These are phyloP conservation scores for Cucurbitaria berberidis DNA, from an alignment of 2,329 filamentous ascomycete species.

Conservation along the genomic window DNA sequence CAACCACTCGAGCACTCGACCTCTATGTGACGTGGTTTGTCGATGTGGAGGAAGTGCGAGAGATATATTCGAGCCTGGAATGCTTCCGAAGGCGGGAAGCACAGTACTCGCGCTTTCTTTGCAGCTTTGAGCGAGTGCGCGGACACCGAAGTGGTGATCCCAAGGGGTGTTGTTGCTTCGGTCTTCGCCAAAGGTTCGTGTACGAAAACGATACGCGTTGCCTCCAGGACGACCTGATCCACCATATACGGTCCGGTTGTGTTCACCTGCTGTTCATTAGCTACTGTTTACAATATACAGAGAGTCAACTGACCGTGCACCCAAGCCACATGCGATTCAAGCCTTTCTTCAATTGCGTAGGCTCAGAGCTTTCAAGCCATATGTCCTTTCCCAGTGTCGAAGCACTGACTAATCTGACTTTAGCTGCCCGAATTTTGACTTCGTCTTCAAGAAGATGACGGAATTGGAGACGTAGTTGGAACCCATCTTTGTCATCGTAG, in stretches of 20 bases:
- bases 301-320: conserved; percentile 46
- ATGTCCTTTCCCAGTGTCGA: conserved; percentile 69
- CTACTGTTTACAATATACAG: background rate
- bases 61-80: conserved; percentile 72
- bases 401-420: conserved; percentile 66
- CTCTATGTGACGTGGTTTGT: conserved; percentile 78
- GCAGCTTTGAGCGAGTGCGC: conserved; percentile 41
- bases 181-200: conserved; percentile 66
- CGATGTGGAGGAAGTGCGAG: conserved; percentile 76
- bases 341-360: conserved; percentile 62
- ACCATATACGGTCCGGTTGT: conserved; percentile 77
- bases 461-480: conserved; percentile 71
- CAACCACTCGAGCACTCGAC: conserved; percentile 75
- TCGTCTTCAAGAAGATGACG: conserved; percentile 75
- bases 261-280: conserved; percentile 58
- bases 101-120: conserved; percentile 65
- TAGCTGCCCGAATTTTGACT: conserved; percentile 69
- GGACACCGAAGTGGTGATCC: conserved; percentile 54
- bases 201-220: conserved; percentile 68
- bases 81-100: conserved; percentile 73
- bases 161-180: conserved; percentile 54
- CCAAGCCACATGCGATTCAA: conserved; percentile 59
- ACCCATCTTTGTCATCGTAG: conserved; percentile 74
- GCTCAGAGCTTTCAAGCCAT: conserved; percentile 62
- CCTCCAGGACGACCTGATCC: conserved; percentile 71